These are phyloP conservation scores for Rhamnella rubrinervis DNA, from an alignment of 331 rosid species.

Conservation along the genomic window DNA sequence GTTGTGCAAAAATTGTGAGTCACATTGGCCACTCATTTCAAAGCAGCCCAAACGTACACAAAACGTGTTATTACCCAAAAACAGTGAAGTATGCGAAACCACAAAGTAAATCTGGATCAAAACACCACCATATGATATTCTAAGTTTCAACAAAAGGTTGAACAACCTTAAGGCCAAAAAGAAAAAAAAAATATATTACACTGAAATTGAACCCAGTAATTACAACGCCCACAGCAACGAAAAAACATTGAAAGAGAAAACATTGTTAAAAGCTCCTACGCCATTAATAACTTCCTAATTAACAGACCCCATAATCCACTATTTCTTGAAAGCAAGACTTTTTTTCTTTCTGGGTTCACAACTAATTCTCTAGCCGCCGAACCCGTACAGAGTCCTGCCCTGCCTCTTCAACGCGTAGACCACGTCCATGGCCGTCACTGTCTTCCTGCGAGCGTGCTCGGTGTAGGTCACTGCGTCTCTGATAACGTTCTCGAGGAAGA, in stretches of 20 bases:
- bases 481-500: conserved; percentile 40
- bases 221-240: not conserved
- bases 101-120: too few species aligned
- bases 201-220: not conserved
- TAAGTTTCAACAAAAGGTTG: too few species aligned
- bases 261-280: too few species aligned
- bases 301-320: not conserved
- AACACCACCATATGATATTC: too few species aligned
- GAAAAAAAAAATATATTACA: too few species aligned
- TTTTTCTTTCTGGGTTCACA: not conserved
- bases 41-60: too few species aligned
- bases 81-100: not conserved
- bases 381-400: conserved; percentile 40
- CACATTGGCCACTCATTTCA: too few species aligned
- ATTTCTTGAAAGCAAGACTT: conserved; percentile 19
- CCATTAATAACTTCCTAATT: not conserved
- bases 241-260: too few species aligned
- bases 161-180: too few species aligned
- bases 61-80: too few species aligned
- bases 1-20: too few species aligned
- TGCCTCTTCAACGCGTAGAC: conserved; percentile 36
- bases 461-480: conserved; percentile 36
- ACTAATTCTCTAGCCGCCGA: conserved; percentile 24
- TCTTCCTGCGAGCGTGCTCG: conserved; percentile 34
- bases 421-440: conserved; percentile 44